Conservation (phyloP, 1,284 basidiomycete genomes). For the Lentinula novae-zelandiae region DNA sequence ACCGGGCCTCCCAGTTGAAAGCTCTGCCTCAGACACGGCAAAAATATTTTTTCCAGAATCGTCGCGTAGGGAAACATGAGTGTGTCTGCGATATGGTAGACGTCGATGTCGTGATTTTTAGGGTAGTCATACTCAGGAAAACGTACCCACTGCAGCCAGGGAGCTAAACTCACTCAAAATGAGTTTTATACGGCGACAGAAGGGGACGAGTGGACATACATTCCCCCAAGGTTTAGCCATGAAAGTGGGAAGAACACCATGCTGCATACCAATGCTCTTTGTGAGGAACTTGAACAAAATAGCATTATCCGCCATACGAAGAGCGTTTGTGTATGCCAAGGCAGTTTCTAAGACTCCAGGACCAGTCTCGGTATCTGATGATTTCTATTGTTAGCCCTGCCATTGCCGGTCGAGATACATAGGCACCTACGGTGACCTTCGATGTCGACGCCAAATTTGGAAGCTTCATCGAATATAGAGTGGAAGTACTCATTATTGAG, state of each 20-base stretch:
- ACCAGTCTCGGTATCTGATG: conserved; percentile 90
- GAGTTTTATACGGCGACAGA: neutral
- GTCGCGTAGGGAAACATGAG: conserved; percentile 86
- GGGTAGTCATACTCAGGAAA: neutral
- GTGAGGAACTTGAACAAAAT: conserved; percentile 90
- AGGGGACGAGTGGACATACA: conserved; percentile 42
- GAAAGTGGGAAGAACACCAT: conserved; percentile 89
- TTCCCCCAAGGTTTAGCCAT: conserved; percentile 98
- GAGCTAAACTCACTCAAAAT: conserved; percentile 43
- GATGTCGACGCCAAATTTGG: conserved; percentile 76
- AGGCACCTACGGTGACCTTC: conserved; percentile 84
- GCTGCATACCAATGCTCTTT: conserved; percentile 89
- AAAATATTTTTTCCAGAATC: conserved; percentile 75
- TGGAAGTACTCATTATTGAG: conserved; percentile 90
- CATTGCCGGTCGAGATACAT: neutral
- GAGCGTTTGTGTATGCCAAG: conserved; percentile 81
- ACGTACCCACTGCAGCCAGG: conserved; percentile 87
- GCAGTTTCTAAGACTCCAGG: conserved; percentile 94
- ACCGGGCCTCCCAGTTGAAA: conserved; percentile 58
- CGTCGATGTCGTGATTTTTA: neutral
- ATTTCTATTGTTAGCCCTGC: neutral
- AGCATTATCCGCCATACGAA: conserved; percentile 93
- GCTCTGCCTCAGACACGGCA: conserved; percentile 59
- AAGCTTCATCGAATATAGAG: conserved; percentile 78
- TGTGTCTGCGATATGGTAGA: conserved; percentile 54